These are phyloP conservation scores for Sugiyamaella lignohabitans DNA, from an alignment of 805 yeast genomes.

Conservation along the genomic window DNA sequence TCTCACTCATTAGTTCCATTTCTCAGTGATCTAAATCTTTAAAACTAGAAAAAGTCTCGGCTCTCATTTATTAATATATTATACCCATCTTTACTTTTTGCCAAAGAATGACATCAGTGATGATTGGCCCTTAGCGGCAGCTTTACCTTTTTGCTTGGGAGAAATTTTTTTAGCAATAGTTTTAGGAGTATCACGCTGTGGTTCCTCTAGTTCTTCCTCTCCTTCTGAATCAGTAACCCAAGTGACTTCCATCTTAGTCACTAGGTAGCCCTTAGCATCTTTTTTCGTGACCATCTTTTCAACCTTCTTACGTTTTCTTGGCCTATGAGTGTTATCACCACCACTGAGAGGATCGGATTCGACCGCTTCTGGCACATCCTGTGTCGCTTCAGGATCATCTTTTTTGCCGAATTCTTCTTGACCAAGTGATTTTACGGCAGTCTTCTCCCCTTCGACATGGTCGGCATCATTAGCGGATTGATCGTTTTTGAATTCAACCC, in stretches of 20 bases:
- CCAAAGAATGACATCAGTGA: slow-evolving; percentile 17
- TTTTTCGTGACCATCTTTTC: slow-evolving; percentile 12
- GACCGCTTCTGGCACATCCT: neutral
- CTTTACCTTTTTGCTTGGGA: slow-evolving; percentile 6
- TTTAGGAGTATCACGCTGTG: slow-evolving; percentile 1
- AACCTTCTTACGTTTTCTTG: slow-evolving; percentile 12
- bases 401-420: too few relatives aligned
- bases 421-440: too few relatives aligned
- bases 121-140: slow-evolving; percentile 10
- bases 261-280: slow-evolving; percentile 15
- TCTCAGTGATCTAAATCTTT: too few relatives aligned
- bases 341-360: neutral
- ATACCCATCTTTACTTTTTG: slow-evolving; percentile 14
- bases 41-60: too few relatives aligned
- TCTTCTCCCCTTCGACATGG: neutral
- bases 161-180: slow-evolving; percentile 8
- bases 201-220: neutral
- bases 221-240: slow-evolving; percentile 18
- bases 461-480: too few relatives aligned
- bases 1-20: too few relatives aligned
- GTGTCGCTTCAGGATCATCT: slow-evolving; percentile 1
- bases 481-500: too few relatives aligned
- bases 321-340: neutral
- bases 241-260: slow-evolving; percentile 13
- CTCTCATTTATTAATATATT: too few relatives aligned